A percentile compares a stretch with the other conserved stretches of the same genome.
These are phyloP conservation scores for Marasmius tenuissimus DNA, from an alignment of 1,284 basidiomycete genomes.

Conservation along the genomic window DNA sequence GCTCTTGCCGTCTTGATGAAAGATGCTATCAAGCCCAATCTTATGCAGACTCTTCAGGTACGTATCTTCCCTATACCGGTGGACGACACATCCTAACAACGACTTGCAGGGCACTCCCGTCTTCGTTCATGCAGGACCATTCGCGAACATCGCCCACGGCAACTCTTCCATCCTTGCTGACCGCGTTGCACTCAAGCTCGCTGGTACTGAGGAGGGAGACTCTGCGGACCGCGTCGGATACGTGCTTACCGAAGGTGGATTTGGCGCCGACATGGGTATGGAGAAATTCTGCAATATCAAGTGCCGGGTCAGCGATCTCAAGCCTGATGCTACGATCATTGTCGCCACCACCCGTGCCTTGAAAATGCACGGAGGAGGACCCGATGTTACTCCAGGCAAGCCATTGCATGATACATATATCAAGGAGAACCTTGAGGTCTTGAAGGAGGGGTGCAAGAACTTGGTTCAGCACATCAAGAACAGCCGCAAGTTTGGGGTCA, in stretches of 20 bases:
- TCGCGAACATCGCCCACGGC: conserved; percentile 99
- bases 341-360: conserved; percentile 97
- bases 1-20: conserved; percentile 98
- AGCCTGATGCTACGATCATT: conserved; percentile 92
- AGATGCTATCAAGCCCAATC: conserved; percentile 98
- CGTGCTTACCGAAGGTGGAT: conserved; percentile 97
- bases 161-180: conserved; percentile 99
- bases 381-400: conserved; percentile 96
- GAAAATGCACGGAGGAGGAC: conserved; percentile 99
- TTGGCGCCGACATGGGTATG: conserved; percentile 99
- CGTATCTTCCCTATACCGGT: neutral
- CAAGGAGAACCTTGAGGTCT: conserved; percentile 89
- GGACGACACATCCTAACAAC: conserved; percentile 1
- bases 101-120: conserved; percentile 84
- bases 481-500: conserved; percentile 93
- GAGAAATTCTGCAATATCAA: conserved; percentile 99
- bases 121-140: conserved; percentile 98
- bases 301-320: conserved; percentile 91
- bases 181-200: conserved; percentile 94
- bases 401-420: conserved; percentile 92
- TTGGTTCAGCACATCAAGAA: conserved; percentile 94
- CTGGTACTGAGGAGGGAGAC: conserved; percentile 94
- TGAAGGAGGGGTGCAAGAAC: conserved; percentile 93
- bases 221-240: conserved; percentile 82
- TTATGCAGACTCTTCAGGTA: conserved; percentile 97